These are phyloP conservation scores for Fusarium pilosicola DNA, from an alignment of 2,329 filamentous ascomycete species.

Conservation along the genomic window DNA sequence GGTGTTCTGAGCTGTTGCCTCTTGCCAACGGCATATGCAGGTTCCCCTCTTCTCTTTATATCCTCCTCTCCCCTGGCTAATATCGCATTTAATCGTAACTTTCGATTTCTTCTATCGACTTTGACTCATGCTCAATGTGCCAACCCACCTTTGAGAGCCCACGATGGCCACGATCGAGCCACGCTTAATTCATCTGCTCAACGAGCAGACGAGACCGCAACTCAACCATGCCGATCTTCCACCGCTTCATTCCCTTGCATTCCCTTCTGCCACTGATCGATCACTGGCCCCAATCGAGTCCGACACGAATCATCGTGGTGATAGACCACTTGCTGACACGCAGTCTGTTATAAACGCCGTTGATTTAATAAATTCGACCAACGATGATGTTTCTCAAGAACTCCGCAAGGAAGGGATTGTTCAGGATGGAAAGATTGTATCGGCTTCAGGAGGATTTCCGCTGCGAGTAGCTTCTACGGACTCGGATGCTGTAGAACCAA, in stretches of 20 bases:
- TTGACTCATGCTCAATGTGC: constrained; percentile 44
- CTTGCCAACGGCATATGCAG: constrained; percentile 28
- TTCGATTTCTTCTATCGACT: constrained; percentile 8
- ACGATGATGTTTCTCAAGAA: constrained; percentile 37
- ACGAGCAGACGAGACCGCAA: constrained; percentile 63
- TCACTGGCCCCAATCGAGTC: constrained; percentile 64
- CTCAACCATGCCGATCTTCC: constrained; percentile 63
- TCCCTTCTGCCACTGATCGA: constrained; percentile 56
- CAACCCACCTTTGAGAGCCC: constrained; percentile 44
- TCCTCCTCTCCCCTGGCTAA: constrained; percentile 5
- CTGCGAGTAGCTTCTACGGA: constrained; percentile 56
- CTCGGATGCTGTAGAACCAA: constrained; percentile 51
- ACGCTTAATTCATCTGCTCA: constrained; percentile 72
- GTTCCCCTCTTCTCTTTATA: constrained; percentile 11
- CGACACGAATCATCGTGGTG: constrained; percentile 56
- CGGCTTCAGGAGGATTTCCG: constrained; percentile 46
- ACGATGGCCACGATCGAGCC: constrained; percentile 75
- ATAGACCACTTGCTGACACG: constrained; percentile 44
- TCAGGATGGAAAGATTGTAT: constrained; percentile 41
- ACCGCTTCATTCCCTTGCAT: constrained; percentile 60
- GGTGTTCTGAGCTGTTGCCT: constrained; percentile 36
- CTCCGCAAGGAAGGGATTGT: constrained; percentile 36
- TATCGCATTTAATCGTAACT: constrained; percentile 3
- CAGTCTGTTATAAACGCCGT: constrained; percentile 21
- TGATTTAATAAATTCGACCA: constrained; percentile 29